These are phyloP conservation scores for Cladosporium velox DNA, from an alignment of 2,329 filamentous ascomycete species.

Conservation along the genomic window DNA sequence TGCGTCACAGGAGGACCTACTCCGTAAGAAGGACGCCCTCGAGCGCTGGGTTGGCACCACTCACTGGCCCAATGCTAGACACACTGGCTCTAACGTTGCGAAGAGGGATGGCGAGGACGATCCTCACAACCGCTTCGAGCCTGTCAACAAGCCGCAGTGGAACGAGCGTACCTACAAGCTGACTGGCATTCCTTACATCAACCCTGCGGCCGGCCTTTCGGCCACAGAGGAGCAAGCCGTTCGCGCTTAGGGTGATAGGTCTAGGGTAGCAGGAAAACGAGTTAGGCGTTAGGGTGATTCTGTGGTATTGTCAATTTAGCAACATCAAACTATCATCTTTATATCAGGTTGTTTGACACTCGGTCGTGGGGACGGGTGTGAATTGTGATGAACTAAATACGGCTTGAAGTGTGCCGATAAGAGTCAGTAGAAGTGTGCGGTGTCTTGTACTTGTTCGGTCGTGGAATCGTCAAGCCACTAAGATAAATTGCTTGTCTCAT, in stretches of 20 bases:
- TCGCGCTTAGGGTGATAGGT: neutral
- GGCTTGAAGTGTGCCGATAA: too few species aligned
- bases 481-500: too few species aligned
- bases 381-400: too few species aligned
- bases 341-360: neutral
- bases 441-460: too few species aligned
- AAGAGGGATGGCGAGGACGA: slow-evolving; percentile 37
- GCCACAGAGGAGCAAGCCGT: slow-evolving; percentile 6
- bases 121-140: slow-evolving; percentile 41
- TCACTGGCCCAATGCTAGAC: slow-evolving; percentile 40
- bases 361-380: neutral
- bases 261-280: neutral
- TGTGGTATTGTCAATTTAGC: neutral
- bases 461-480: too few species aligned
- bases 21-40: slow-evolving; percentile 38
- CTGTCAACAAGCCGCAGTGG: slow-evolving; percentile 41
- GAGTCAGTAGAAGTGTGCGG: too few species aligned
- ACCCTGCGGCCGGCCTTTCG: slow-evolving; percentile 16
- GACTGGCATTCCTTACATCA: slow-evolving; percentile 46
- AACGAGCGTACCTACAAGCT: too few species aligned
- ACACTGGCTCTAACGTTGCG: slow-evolving; percentile 38
- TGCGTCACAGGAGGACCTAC: slow-evolving; percentile 38
- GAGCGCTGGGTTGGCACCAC: slow-evolving; percentile 38
- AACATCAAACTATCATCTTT: neutral
- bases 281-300: neutral